A percentile compares a stretch with the other conserved stretches of the same genome.
Conservation (phyloP, 345 rosid species). For the Populus ilicifolia region DNA sequence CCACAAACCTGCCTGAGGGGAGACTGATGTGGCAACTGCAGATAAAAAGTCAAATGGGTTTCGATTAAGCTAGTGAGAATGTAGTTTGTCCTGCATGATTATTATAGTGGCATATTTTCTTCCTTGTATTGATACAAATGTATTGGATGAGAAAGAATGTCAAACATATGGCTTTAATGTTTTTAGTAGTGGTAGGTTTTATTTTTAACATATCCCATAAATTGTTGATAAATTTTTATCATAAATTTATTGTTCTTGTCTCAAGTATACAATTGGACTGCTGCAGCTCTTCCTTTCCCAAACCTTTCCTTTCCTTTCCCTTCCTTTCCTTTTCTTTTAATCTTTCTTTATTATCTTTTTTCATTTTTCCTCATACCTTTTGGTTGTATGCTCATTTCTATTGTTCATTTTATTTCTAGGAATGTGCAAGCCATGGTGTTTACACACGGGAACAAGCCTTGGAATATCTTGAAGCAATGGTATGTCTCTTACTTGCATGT, state of each 20-base stretch:
- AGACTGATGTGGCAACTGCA: no score
- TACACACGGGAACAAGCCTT: slow-evolving; percentile 63
- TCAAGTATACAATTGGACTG: no score
- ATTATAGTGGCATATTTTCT: no score
- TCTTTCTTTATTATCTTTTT: not conserved
- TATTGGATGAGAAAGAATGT: no score
- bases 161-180: no score
- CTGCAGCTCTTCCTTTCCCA: no score
- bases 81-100: not conserved
- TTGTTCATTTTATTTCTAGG: slow-evolving; percentile 45
- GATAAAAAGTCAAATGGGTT: no score
- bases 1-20: no score
- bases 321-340: not conserved
- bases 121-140: no score
- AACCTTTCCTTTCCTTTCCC: not conserved
- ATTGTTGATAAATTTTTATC: not conserved
- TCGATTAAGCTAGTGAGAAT: not conserved
- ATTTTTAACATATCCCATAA: no score
- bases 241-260: not conserved
- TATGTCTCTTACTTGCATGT: slow-evolving; percentile 19
- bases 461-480: slow-evolving; percentile 74
- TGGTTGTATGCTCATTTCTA: slow-evolving; percentile 6
- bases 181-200: no score
- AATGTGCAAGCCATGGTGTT: slow-evolving; percentile 61
- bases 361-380: not conserved